Base-by-base conservation (phyloP, 2,329 filamentous ascomycete species). In the Sarocladium brachiariae region DNA sequence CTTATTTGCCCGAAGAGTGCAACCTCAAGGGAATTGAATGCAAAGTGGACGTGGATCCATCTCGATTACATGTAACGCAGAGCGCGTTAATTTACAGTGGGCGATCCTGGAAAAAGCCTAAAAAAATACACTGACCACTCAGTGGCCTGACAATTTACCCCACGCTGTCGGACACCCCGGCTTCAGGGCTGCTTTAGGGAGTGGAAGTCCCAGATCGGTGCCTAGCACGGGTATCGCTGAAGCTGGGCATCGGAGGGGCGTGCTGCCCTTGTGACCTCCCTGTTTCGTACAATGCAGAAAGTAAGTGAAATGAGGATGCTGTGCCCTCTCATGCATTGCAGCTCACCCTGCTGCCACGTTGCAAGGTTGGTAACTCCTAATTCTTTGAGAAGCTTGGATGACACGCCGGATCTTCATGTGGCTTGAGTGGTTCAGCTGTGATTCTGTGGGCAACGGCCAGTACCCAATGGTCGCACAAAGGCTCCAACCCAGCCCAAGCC, bases 221-320 rank as follows among this genome's bases (percentile, higher is more conserved):
- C 43, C 43, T 25, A 47, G 43, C n/a, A 33, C 43, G 25, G 43
- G 43, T 47, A 47, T 31, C 43, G 27, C 27, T 30, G 27, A 7
- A 30, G 43, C 13, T 43, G 21, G 35, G 10, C 25, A 23, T 16
- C 9, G 9, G 16, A 19, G 16, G 16, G 37, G 37, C 8, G 18
- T 9, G 34, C 9, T 37, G 34, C 34, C 37, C 39, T 27, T 18
- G 8, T 37, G 34, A 6, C 16, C 34, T 37, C 8, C 11, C 34
- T 37, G 11, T 37, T 37, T 18, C 16, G 39, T 23, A n/a, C n/a
- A n/a, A n/a, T n/a, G n/a, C n/a, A n/a, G n/a, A n/a, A n/a, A n/a
- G n/a, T n/a, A n/a, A n/a, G n/a, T n/a, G n/a, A n/a, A n/a, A n/a
- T n/a, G n/a, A n/a, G n/a, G 39, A 43, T 43, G 39, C 7, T 43